Conservation (phyloP, 306 rosid genomes). For the Lathyrus tuberosus region DNA sequence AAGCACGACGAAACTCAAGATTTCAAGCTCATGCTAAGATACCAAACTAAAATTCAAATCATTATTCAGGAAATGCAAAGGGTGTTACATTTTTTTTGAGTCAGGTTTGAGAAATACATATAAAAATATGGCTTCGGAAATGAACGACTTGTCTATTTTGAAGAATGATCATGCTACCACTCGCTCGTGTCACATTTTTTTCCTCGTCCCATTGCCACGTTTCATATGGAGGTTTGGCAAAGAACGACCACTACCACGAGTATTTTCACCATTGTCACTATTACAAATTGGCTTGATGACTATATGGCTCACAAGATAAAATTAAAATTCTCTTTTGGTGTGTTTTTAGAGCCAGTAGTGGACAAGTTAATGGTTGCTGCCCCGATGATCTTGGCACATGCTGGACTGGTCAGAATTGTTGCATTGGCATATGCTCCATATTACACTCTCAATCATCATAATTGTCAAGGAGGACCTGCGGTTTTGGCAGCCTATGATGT, state of each 20-base stretch:
- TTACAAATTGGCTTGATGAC: constrained; percentile 99
- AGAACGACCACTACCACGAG: constrained; percentile 79
- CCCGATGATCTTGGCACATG: constrained; percentile 81
- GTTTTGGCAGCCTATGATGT: too few relatives aligned
- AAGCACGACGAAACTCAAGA: too few relatives aligned
- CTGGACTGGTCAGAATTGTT: constrained; percentile 67
- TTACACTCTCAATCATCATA: constrained; percentile 77
- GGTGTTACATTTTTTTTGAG: too few relatives aligned
- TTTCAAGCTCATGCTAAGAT: too few relatives aligned
- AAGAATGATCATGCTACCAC: constrained; percentile 52
- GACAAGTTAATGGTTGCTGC: constrained; percentile 99
- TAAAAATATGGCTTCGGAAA: constrained; percentile 69
- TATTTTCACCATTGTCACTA: constrained; percentile 77
- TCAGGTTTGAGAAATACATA: not conserved
- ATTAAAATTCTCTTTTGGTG: too few relatives aligned
- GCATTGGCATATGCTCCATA: constrained; percentile 62
- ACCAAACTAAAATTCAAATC: too few relatives aligned
- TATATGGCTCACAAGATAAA: constrained; percentile 87
- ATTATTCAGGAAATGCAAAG: too few relatives aligned
- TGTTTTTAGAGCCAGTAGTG: constrained; percentile 97
- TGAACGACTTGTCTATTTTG: constrained; percentile 45
- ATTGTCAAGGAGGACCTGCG: constrained; percentile 99
- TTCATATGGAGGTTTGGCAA: constrained; percentile 77
- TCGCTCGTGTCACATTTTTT: constrained; percentile 68
- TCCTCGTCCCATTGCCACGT: constrained; percentile 48